phyloP scores from a whole-genome alignment of 768 basidiomycete genomes.

The Boletus rubroflammeus region DNA sequence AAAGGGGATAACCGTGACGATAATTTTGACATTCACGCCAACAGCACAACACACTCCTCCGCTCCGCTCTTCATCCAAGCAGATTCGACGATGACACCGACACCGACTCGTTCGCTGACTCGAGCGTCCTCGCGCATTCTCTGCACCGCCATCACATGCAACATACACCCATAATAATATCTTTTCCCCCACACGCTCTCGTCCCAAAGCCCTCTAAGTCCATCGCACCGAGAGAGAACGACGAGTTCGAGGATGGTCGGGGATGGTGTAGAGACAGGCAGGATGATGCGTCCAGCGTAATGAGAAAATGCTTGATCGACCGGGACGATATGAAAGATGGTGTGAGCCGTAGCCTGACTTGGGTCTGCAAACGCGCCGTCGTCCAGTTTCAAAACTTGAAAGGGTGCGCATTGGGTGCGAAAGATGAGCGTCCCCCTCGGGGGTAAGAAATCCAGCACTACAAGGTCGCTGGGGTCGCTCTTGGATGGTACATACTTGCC shows the following conservation, averaged over 20 bases:
- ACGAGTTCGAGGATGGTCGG: constrained; percentile 12
- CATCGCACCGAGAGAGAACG: constrained; percentile 16
- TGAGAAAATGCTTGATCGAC: not conserved
- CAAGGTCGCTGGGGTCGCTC: not conserved
- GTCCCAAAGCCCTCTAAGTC: constrained; percentile 6
- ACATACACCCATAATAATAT: constrained; percentile 10
- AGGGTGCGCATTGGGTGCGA: constrained; percentile 14
- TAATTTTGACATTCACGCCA: constrained; percentile 5
- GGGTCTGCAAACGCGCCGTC: not conserved
- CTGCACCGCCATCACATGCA: constrained; percentile 23
- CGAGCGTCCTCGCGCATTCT: not conserved
- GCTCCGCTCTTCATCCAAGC: constrained; percentile 15
- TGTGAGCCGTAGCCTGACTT: not conserved
- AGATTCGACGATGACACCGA: constrained; percentile 18
- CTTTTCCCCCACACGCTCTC: constrained; percentile 6
- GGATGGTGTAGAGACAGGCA: constrained; percentile 12
- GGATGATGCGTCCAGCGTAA: constrained; percentile 14
- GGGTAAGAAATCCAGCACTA: not conserved
- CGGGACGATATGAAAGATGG: constrained; percentile 12
- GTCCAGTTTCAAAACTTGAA: constrained; percentile 6
- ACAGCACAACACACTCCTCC: constrained; percentile 6
- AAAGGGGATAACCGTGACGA: not conserved
- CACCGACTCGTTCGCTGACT: constrained; percentile 18
- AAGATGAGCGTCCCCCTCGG: constrained; percentile 24
- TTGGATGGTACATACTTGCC: constrained; percentile 4